Evolutionary conservation across 2,329 filamentous ascomycete species (phyloP).

Genomic region (Alternaria brassicicola): DNA sequence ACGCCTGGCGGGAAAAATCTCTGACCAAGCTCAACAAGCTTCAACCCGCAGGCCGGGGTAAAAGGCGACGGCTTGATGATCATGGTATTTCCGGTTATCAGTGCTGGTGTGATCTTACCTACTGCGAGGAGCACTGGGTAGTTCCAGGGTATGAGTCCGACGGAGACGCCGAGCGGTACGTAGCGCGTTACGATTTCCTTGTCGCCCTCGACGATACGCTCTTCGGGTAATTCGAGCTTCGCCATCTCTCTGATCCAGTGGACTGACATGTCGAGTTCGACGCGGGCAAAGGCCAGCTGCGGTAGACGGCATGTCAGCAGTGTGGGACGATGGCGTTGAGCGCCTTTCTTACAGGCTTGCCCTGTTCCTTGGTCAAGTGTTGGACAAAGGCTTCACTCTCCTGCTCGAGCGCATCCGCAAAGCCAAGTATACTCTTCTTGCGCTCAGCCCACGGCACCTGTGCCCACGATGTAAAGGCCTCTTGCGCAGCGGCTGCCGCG

Average conservation of each 20-base stretch:
- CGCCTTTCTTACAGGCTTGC: conserved; percentile 23
- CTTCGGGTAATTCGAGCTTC: conserved; percentile 19
- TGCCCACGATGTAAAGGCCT: conserved; percentile 53
- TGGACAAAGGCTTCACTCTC: conserved; percentile 17
- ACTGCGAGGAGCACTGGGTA: conserved; percentile 57
- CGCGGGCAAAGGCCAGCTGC: background rate
- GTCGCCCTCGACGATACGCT: conserved; percentile 12
- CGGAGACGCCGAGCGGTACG: conserved; percentile 48
- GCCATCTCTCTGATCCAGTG: conserved; percentile 30
- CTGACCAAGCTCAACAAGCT: conserved; percentile 61
- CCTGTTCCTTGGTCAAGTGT: conserved; percentile 23
- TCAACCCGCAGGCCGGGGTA: conserved; percentile 61
- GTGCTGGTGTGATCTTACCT: conserved; percentile 60
- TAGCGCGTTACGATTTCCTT: conserved; percentile 31
- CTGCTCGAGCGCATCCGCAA: conserved; percentile 20
- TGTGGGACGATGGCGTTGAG: background rate
- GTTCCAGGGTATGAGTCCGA: conserved; percentile 45
- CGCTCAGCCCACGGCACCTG: conserved; percentile 18
- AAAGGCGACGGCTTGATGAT: conserved; percentile 61
- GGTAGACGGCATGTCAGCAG: background rate
- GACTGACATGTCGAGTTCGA: background rate
- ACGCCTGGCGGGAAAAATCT: background rate
- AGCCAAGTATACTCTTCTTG: conserved; percentile 15
- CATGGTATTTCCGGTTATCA: conserved; percentile 60
- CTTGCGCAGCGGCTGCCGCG: conserved; percentile 50